These are phyloP conservation scores for Alternaria sp. DNA, from an alignment of 2,329 filamentous ascomycete genomes.

Conservation along the genomic window DNA sequence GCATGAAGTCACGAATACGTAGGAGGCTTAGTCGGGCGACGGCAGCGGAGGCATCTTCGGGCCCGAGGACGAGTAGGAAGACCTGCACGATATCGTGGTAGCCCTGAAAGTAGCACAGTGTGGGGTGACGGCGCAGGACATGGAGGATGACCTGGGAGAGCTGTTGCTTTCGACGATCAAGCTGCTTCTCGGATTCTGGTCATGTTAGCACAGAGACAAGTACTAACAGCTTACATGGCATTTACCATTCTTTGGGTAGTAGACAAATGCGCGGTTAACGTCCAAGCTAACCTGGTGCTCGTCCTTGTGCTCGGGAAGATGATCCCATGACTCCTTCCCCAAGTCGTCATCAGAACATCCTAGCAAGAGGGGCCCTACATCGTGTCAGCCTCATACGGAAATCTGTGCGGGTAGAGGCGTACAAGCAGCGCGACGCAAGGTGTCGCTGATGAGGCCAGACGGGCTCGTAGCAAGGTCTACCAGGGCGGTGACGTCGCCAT, in stretches of 20 bases:
- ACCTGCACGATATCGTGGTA: conserved; percentile 99
- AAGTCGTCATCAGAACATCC: conserved; percentile 43
- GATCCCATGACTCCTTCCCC: conserved; percentile 60
- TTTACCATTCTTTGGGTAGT: conserved; percentile 82
- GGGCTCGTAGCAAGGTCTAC: conserved; percentile 54
- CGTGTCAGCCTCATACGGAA: conserved; percentile 24
- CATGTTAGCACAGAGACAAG: conserved; percentile 20
- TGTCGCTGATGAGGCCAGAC: conserved; percentile 59
- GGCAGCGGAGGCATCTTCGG: conserved; percentile 66
- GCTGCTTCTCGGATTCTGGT: conserved; percentile 75
- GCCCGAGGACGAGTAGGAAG: conserved; percentile 82
- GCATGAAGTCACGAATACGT: conserved; percentile 97
- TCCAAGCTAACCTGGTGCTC: conserved; percentile 93
- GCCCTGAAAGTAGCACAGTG: conserved; percentile 95
- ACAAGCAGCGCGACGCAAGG: conserved; percentile 79
- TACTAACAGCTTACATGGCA: conserved; percentile 8
- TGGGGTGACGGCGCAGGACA: conserved; percentile 81
- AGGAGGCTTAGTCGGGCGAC: conserved; percentile 86
- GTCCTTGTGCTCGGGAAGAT: conserved; percentile 80
- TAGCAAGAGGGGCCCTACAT: conserved; percentile 69
- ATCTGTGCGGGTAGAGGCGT: conserved; percentile 51
- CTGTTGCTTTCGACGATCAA: conserved; percentile 75
- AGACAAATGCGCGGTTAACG: conserved; percentile 95
- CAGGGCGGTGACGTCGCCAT: conserved; percentile 52
- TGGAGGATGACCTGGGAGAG: conserved; percentile 82